Base-by-base conservation (phyloP, 2,329 filamentous ascomycete genomes). In the Calonectria pseudoturangicola region DNA sequence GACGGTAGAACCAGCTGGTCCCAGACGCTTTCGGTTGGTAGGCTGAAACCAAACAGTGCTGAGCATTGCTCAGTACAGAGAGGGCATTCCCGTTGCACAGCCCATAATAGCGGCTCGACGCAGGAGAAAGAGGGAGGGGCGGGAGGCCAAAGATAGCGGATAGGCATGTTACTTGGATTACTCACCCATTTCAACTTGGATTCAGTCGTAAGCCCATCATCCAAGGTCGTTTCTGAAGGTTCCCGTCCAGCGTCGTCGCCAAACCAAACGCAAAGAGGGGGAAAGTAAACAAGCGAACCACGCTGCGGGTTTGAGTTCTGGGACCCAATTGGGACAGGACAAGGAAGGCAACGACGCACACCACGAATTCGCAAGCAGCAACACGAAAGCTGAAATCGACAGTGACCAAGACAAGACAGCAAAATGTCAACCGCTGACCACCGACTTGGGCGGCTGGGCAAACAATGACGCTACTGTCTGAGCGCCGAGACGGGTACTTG, bases 181-280 rank as follows among this genome's bases (percentile, higher is more conserved):
- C 82, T 83, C 75, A 83, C 82, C 81, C 82, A 83, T 83, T 79
- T 83, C 76, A 81, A 78, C 78, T 81, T 73, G 75, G 76, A 71
- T 76, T 79, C 73, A 74, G 54, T 70, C 71, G 74, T 74, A 81
- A 74, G 79, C 81, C 79, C 82, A 83, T 83, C 79, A 76, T 83
- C 81, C 75, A 70, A 75, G 65, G 51, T 64, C 71, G 70, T 36
- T 72, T 16, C 73, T 70, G 75, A 60, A 50, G 62, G 68, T 75
- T 77, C 76, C 73, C 76, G 74, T 72, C 69, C 74, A 78, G 77
- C 30, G 47, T 56, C 39, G 48, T 68, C 33, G 63, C 36, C n/a
- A 39, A 36, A 56, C 48, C 51, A 48, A 66, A 48, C 50, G 56
- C 25, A 63, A 45, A 72, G 48, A 66, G 47, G 45, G 67, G 54